Evolutionary conservation across 2,329 filamentous ascomycete species (phyloP), one percentile per base, ranked within the genome.

Genomic region (Fusarium agapanthi): DNA sequence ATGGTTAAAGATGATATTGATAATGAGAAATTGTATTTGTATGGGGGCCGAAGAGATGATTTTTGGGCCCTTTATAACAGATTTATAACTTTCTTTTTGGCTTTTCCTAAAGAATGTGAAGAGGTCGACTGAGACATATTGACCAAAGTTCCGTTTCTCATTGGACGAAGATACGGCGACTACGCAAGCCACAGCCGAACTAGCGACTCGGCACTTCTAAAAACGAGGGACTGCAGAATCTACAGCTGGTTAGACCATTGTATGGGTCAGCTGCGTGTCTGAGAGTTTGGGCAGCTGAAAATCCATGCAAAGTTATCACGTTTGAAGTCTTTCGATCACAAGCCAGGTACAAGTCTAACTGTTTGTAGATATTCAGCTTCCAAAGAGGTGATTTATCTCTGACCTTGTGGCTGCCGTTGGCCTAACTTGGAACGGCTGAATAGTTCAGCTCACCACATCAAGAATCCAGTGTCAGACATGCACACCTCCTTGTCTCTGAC

Each of bases 21-120:
- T 2, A 2, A 0, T 1, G 6, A 43, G 40, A 7, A 40, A 16
- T 11, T 16, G 7, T 34, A 43, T 0, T 12, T 2, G 15, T 7
- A 24, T 16, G 10, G 7, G 15, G 2, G 15, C 16, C 7, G n/a
- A 16, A 16, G 8, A 8, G 22, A 5, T 7, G 6, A 11, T 18
- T 0, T 44, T 15, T 24, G 30, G 13, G 16, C n/a, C 1, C 3
- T 35, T 57, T 57, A 28, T 24, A 14, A 3, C 28, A 15, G 22
- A 16, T 40, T 32, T 8, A 11, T 15, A 4, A 22, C 30, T 32
- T 9, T 14, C 15, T n/a, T 5, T 18, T 5, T 1, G 18, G 1
- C 40, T 10, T 14, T 14, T 7, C 6, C 13, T 6, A 5, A 30
- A 20, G n/a, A 37, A 58, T 37, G 8, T 30, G 26, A 58, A 20